Evolutionary conservation across 1,284 basidiomycete genomes (phyloP).

Genomic region (Cutaneotrichosporon spelunceum): DNA sequence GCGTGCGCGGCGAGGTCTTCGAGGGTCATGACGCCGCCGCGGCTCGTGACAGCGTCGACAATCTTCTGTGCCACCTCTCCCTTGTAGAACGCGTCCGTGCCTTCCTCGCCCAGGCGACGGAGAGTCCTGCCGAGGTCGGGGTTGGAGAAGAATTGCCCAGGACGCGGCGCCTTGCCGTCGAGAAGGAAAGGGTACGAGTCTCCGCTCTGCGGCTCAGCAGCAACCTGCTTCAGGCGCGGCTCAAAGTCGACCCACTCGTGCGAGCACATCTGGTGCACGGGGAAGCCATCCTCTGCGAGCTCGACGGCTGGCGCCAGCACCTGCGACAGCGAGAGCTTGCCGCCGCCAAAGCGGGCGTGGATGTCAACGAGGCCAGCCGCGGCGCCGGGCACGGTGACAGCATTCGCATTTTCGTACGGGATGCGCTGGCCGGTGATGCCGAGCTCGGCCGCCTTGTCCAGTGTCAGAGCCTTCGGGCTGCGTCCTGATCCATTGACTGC

Average conservation of each 20-base stretch:
- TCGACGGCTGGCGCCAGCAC: conserved; percentile 75
- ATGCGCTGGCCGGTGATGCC: conserved; percentile 63
- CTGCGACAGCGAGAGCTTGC: conserved; percentile 67
- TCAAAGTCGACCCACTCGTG: conserved; percentile 17
- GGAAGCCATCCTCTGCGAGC: conserved; percentile 71
- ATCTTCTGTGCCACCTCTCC: conserved; percentile 74
- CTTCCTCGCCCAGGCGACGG: conserved; percentile 67
- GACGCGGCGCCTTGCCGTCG: conserved; percentile 26
- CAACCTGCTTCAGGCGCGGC: conserved; percentile 11
- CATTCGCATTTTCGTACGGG: conserved; percentile 68
- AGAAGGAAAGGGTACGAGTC: conserved; percentile 27
- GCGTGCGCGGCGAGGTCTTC: conserved; percentile 77
- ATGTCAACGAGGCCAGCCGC: conserved; percentile 88
- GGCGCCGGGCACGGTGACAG: conserved; percentile 89
- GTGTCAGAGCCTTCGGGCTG: conserved; percentile 71
- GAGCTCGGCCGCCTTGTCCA: conserved; percentile 64
- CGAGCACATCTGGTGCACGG: conserved; percentile 56
- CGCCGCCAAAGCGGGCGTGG: conserved; percentile 71
- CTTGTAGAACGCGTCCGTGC: conserved; percentile 88
- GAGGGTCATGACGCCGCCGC: conserved; percentile 86
- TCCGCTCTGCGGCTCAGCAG: conserved; percentile 6
- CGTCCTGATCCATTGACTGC: conserved; percentile 62
- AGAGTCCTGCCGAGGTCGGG: conserved; percentile 80
- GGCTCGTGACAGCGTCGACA: conserved; percentile 69
- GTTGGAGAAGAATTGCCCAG: conserved; percentile 47